Percentiles rank a stretch among this genome's conserved stretches.
These are phyloP conservation scores for Plectosphaerella sp. DNA, from an alignment of 2,329 filamentous ascomycete species.

Conservation along the genomic window DNA sequence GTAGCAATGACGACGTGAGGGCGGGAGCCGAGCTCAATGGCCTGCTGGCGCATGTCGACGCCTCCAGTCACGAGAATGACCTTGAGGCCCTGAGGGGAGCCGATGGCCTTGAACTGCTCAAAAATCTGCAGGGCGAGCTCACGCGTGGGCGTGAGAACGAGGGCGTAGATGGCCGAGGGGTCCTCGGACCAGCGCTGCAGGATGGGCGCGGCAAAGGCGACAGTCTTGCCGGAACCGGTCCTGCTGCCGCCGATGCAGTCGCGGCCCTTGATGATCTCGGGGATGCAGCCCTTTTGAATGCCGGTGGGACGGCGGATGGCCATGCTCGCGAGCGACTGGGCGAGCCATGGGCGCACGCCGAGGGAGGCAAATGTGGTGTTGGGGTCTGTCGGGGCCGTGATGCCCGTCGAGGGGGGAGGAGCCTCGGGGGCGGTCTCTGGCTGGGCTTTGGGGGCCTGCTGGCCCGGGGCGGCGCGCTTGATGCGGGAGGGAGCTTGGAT, in stretches of 20 bases:
- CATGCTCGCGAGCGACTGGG: slow-evolving; percentile 69
- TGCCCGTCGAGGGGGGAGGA: slow-evolving; percentile 21
- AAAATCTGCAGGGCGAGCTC: slow-evolving; percentile 95
- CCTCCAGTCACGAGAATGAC: slow-evolving; percentile 88
- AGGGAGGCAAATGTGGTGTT: slow-evolving; percentile 68
- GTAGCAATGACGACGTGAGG: slow-evolving; percentile 95
- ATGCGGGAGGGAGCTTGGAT: slow-evolving; percentile 51
- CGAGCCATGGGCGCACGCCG: slow-evolving; percentile 79
- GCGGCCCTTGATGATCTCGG: slow-evolving; percentile 82
- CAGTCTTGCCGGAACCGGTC: slow-evolving; percentile 95
- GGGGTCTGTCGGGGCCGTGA: slow-evolving; percentile 49
- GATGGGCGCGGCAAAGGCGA: slow-evolving; percentile 92
- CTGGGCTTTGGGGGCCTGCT: slow-evolving; percentile 12
- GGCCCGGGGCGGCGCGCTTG: slow-evolving; percentile 24
- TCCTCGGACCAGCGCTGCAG: slow-evolving; percentile 91
- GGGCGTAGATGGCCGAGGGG: slow-evolving; percentile 83
- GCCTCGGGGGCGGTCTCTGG: slow-evolving; percentile 4
- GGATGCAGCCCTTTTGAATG: slow-evolving; percentile 91
- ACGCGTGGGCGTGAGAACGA: slow-evolving; percentile 84
- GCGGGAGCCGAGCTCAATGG: slow-evolving; percentile 72
- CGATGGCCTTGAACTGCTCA: slow-evolving; percentile 93
- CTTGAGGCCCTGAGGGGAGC: slow-evolving; percentile 81
- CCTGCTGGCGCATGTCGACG: slow-evolving; percentile 86
- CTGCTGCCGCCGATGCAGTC: slow-evolving; percentile 94
- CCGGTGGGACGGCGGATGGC: slow-evolving; percentile 85